Percentiles rank a stretch among this genome's conserved stretches.
Conservation (phyloP, 2,329 filamentous ascomycete species). For the Talaromyces amestolkiae region DNA sequence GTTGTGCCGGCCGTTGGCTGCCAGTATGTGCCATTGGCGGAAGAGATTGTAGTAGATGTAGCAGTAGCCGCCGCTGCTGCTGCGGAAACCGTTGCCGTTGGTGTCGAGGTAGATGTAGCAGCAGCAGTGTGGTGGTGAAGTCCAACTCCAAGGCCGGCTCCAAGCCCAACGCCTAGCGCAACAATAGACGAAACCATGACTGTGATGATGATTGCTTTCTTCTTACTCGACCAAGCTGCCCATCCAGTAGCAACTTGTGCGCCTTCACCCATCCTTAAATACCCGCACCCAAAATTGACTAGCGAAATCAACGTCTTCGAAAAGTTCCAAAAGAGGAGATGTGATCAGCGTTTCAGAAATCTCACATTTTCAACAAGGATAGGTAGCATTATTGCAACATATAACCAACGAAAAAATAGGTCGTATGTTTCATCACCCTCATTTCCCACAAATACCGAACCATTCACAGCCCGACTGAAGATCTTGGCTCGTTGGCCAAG, state of each 20-base stretch:
- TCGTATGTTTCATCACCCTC: background rate
- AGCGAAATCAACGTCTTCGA: background rate
- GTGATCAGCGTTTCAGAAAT: background rate
- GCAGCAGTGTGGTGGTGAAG: background rate
- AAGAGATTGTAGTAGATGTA: background rate
- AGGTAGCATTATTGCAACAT: background rate
- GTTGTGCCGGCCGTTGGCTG: constrained; percentile 51
- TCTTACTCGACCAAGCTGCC: background rate
- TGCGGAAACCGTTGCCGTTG: background rate
- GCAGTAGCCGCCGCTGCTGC: background rate
- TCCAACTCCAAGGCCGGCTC: background rate
- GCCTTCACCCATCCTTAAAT: background rate
- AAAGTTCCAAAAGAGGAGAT: background rate
- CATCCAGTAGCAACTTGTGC: background rate
- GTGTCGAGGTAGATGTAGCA: background rate
- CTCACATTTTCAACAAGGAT: background rate
- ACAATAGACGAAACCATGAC: background rate
- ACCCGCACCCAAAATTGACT: background rate
- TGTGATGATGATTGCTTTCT: background rate
- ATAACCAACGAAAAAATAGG: background rate
- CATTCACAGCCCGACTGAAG: background rate
- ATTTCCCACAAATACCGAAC: background rate
- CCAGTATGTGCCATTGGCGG: constrained; percentile 43
- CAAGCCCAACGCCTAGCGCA: background rate
- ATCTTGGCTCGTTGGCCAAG: constrained; percentile 4